These are phyloP conservation scores for Phytophthora uliginosa DNA, from an alignment of 352 stramenopile genomes.

Conservation along the genomic window DNA sequence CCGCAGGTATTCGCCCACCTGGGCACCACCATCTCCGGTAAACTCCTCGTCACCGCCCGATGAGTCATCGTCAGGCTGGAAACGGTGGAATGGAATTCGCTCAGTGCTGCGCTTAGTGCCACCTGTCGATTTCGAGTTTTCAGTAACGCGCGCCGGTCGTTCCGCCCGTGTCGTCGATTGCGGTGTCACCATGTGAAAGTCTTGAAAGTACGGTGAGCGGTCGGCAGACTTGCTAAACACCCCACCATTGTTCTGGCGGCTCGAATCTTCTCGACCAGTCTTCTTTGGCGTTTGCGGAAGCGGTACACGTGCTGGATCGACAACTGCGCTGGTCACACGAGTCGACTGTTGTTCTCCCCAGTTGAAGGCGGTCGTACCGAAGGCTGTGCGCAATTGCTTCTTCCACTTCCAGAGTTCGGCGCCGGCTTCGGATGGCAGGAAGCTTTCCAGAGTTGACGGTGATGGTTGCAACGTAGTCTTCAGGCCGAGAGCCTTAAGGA, in stretches of 20 bases:
- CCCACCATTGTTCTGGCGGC: no score
- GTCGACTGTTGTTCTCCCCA: background rate
- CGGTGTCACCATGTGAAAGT: slow-evolving; percentile 12
- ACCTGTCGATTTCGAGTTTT: background rate
- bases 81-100: background rate
- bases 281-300: no score
- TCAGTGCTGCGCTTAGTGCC: background rate
- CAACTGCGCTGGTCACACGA: no score
- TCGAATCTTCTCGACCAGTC: no score
- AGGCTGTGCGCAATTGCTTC: slow-evolving; percentile 5
- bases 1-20: background rate
- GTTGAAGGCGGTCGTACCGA: background rate
- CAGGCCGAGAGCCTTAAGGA: background rate
- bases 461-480: background rate
- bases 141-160: background rate
- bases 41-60: background rate
- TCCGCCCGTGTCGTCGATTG: background rate
- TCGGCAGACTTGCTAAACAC: no score
- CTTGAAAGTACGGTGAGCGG: no score
- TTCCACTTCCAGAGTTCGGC: slow-evolving; percentile 9
- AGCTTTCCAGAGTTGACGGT: background rate
- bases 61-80: background rate
- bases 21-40: background rate
- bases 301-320: no score
- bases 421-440: background rate